Percentiles rank a stretch among this genome's conserved stretches.
These are phyloP conservation scores for Penicillium coprophilum DNA, from an alignment of 495 filamentous ascomycete species.

Conservation along the genomic window DNA sequence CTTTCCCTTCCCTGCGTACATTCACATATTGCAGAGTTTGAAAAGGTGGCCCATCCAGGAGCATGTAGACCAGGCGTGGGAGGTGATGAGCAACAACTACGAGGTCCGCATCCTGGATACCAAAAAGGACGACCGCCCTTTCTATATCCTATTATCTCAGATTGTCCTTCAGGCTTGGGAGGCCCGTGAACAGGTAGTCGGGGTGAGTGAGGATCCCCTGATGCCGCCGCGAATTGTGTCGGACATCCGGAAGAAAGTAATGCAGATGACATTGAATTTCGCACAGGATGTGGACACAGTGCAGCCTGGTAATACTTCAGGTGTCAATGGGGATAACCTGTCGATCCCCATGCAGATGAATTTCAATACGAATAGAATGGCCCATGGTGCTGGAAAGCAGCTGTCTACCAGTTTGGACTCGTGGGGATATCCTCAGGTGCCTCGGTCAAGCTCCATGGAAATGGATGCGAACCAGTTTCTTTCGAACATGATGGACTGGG, in stretches of 20 bases:
- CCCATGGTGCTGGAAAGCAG: neutral
- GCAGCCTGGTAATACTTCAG: neutral
- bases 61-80: neutral
- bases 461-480: neutral
- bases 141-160: neutral
- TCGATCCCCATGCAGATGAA: neutral
- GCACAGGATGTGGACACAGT: neutral
- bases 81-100: neutral
- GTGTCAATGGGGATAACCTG: neutral
- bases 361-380: neutral
- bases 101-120: neutral
- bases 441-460: neutral
- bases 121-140: neutral
- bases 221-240: neutral
- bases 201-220: neutral
- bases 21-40: neutral
- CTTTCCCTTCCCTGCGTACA: neutral
- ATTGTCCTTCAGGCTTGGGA: neutral
- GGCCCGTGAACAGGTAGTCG: neutral
- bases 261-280: neutral
- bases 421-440: neutral
- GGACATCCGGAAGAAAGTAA: neutral
- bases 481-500: neutral
- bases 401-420: neutral
- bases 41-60: neutral